Percentiles rank a stretch among this genome's conserved stretches.
Evolutionary conservation across 78 protist species (phyloP).

Genomic region (Dictyostelium firmibasis): DNA sequence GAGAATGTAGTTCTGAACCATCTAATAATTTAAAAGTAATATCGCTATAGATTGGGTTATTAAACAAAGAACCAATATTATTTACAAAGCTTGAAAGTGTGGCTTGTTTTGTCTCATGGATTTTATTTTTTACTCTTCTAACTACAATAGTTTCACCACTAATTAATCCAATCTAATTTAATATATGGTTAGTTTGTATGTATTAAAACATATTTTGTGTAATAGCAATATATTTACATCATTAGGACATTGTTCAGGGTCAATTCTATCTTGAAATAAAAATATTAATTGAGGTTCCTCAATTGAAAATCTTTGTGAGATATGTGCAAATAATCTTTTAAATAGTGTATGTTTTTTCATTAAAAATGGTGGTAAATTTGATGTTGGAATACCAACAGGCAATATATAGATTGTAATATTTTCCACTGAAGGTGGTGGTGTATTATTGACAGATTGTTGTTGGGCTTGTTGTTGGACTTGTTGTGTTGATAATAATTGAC

Average conservation of each 20-base stretch:
- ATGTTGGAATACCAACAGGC: conserved; percentile 25
- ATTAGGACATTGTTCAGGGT: conserved; percentile 50
- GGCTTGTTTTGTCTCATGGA: neutral
- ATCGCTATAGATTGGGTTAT: conserved; percentile 36
- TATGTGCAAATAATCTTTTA: conserved; percentile 57
- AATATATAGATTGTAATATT: conserved; percentile 22
- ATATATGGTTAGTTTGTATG: neutral
- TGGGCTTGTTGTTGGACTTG: neutral
- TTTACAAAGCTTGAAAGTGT: neutral
- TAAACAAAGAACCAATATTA: conserved; percentile 22
- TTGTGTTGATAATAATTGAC: neutral
- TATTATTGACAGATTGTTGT: neutral
- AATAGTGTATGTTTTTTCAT: conserved; percentile 70
- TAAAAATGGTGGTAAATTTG: conserved; percentile 50
- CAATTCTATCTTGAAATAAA: conserved; percentile 29
- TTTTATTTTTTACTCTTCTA: conserved; percentile 10
- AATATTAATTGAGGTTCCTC: conserved; percentile 55
- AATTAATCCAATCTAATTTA: conserved; percentile 27
- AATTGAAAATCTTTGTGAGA: conserved; percentile 44
- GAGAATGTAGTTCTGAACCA: conserved; percentile 26
- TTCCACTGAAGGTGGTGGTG: conserved; percentile 1
- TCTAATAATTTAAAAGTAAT: conserved; percentile 28
- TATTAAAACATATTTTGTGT: neutral
- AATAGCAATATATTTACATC: neutral
- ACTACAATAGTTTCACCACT: conserved; percentile 55